Conservation (phyloP, 2,329 filamentous ascomycete genomes). For the Fusarium pseudonygamai region DNA sequence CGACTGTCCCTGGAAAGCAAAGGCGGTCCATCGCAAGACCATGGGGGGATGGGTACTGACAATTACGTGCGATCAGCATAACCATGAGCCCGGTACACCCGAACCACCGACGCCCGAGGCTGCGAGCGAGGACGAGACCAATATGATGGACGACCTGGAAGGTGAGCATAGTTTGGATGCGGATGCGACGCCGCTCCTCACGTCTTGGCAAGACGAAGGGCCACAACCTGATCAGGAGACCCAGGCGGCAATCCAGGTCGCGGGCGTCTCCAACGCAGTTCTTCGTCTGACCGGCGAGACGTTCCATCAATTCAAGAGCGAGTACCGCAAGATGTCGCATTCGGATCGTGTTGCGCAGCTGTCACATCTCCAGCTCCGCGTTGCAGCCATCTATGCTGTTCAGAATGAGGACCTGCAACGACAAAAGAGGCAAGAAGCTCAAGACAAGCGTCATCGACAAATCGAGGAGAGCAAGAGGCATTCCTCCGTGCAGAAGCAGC, state of each 20-base stretch:
- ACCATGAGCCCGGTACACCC: constrained; percentile 56
- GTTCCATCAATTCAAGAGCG: constrained; percentile 55
- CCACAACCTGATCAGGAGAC: constrained; percentile 51
- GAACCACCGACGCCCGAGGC: constrained; percentile 52
- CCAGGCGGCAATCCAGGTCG: constrained; percentile 50
- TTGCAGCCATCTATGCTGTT: constrained; percentile 56
- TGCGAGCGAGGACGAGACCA: constrained; percentile 48
- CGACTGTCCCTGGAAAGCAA: constrained; percentile 57
- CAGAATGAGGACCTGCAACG: constrained; percentile 57
- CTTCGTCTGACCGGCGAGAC: constrained; percentile 55
- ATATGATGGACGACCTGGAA: constrained; percentile 41
- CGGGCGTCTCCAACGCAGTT: constrained; percentile 51
- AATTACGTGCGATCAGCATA: constrained; percentile 55
- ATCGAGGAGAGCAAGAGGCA: constrained; percentile 48
- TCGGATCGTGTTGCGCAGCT: constrained; percentile 52
- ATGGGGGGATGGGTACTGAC: constrained; percentile 57
- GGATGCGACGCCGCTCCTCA: constrained; percentile 19
- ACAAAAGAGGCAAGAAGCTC: constrained; percentile 50
- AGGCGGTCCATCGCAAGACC: constrained; percentile 55
- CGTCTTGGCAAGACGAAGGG: constrained; percentile 39
- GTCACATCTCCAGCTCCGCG: constrained; percentile 53
- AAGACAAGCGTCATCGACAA: constrained; percentile 51
- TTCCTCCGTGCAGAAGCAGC: constrained; percentile 39
- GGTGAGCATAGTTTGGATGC: constrained; percentile 26
- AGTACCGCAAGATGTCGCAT: constrained; percentile 55